Evolutionary conservation across 2,329 filamentous ascomycete genomes (phyloP).

Genomic region (Gaeumannomyces sp.): DNA sequence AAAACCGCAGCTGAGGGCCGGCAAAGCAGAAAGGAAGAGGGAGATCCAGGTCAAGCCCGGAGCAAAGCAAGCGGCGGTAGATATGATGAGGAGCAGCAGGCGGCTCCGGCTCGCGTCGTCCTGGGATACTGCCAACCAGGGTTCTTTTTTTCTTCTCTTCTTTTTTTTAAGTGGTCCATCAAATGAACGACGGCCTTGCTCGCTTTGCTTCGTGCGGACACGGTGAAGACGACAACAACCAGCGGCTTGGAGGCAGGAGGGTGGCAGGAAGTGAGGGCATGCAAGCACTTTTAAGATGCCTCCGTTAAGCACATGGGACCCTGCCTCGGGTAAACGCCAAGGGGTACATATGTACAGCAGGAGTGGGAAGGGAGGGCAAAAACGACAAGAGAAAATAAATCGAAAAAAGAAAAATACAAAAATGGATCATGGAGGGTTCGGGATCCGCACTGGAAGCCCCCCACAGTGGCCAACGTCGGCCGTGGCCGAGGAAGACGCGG

Average conservation of each 20-base stretch:
- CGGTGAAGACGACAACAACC: background rate
- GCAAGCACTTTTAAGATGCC: slow-evolving; percentile 3
- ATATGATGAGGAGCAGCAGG: background rate
- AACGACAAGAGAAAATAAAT: background rate
- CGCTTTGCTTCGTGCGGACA: background rate
- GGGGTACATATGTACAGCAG: background rate
- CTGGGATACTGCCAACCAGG: background rate
- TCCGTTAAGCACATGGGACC: slow-evolving; percentile 5
- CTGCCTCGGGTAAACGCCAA: slow-evolving; percentile 5
- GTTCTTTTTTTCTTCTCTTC: too few relatives aligned
- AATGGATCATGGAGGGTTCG: background rate
- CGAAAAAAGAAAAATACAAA: slow-evolving; percentile 1
- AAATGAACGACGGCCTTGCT: background rate
- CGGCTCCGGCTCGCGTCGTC: background rate
- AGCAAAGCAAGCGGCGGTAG: background rate
- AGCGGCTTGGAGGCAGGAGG: background rate
- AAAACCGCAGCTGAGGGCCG: background rate
- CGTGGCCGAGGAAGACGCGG: background rate
- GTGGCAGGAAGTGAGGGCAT: slow-evolving; percentile 3
- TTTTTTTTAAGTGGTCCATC: background rate
- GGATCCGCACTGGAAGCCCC: background rate
- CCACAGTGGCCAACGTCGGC: background rate
- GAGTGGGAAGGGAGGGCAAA: background rate
- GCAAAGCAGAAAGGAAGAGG: background rate
- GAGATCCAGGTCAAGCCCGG: background rate